Conservation (phyloP, 805 yeast species). For the Babjeviella inositovora region DNA sequence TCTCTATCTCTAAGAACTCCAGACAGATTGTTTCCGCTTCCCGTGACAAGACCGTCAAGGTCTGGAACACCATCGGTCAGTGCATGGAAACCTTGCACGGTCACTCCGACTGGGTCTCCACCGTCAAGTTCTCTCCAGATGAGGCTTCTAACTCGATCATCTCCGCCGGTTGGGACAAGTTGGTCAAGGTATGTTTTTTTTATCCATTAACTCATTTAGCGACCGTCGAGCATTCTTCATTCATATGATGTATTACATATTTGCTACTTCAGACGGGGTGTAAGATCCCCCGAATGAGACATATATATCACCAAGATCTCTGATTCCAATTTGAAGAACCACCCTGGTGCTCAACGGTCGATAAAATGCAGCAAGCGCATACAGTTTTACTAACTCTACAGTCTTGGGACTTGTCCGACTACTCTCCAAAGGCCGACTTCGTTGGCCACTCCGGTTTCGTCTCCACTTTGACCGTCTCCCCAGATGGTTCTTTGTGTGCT, state of each 20-base stretch:
- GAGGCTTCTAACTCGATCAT: conserved; percentile 56
- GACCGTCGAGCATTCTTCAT: conserved; percentile 5
- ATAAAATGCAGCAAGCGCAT: background rate
- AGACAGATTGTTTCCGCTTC: conserved; percentile 98
- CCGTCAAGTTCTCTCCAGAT: conserved; percentile 92
- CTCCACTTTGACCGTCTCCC: conserved; percentile 92
- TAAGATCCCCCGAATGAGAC: conserved; percentile 77
- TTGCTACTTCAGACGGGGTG: conserved; percentile 98
- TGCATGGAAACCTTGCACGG: conserved; percentile 89
- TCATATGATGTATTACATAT: conserved; percentile 72
- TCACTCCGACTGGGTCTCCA: conserved; percentile 98
- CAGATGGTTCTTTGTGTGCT: conserved; percentile 99
- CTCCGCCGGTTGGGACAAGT: conserved; percentile 98
- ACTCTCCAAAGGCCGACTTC: conserved; percentile 85
- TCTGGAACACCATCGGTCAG: conserved; percentile 98
- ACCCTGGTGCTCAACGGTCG: background rate
- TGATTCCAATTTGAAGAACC: conserved; percentile 40
- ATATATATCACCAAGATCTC: conserved; percentile 97
- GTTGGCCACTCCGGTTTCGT: conserved; percentile 99
- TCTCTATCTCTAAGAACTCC: conserved; percentile 89
- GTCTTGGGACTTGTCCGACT: conserved; percentile 90
- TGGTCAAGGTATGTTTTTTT: conserved; percentile 83
- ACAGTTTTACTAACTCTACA: conserved; percentile 12
- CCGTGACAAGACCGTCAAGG: conserved; percentile 97
- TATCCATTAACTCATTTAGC: no score